Evolutionary conservation across 1,139 yeast species (phyloP).

Genomic region (Pichia sp.): DNA sequence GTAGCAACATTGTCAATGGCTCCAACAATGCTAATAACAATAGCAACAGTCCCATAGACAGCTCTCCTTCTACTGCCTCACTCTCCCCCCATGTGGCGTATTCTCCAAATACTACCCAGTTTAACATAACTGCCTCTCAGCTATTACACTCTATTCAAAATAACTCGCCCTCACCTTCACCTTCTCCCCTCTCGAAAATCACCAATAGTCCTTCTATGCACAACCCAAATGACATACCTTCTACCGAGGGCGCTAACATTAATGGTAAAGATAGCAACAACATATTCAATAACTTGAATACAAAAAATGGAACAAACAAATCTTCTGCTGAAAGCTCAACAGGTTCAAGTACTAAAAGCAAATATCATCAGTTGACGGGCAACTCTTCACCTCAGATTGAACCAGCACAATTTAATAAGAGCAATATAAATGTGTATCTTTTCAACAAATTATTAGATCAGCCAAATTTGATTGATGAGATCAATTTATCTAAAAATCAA

Average conservation of each 20-base stretch:
- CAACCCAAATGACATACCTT: not conserved
- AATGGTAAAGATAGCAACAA: not conserved
- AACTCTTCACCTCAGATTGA: not conserved
- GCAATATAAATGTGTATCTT: constrained; percentile 30
- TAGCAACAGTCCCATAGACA: constrained; percentile 6
- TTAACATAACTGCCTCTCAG: constrained; percentile 30
- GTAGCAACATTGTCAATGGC: constrained; percentile 2
- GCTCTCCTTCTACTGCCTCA: constrained; percentile 13
- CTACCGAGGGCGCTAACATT: not conserved
- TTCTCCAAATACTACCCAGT: constrained; percentile 24
- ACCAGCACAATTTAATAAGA: constrained; percentile 6
- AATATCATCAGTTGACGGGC: not conserved
- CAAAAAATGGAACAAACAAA: not conserved
- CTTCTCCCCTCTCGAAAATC: constrained; percentile 12
- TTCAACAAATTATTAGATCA: constrained; percentile 75
- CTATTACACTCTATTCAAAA: constrained; percentile 32
- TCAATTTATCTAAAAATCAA: constrained; percentile 69
- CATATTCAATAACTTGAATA: not conserved
- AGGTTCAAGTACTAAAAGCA: not conserved
- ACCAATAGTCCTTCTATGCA: not conserved
- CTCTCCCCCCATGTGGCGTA: constrained; percentile 21
- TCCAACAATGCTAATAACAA: constrained; percentile 4
- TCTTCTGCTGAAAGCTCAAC: not conserved
- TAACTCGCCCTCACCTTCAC: constrained; percentile 19
- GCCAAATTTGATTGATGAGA: constrained; percentile 78